These are phyloP conservation scores for Drechmeria coniospora DNA, from an alignment of 2,329 filamentous ascomycete genomes.

Conservation along the genomic window DNA sequence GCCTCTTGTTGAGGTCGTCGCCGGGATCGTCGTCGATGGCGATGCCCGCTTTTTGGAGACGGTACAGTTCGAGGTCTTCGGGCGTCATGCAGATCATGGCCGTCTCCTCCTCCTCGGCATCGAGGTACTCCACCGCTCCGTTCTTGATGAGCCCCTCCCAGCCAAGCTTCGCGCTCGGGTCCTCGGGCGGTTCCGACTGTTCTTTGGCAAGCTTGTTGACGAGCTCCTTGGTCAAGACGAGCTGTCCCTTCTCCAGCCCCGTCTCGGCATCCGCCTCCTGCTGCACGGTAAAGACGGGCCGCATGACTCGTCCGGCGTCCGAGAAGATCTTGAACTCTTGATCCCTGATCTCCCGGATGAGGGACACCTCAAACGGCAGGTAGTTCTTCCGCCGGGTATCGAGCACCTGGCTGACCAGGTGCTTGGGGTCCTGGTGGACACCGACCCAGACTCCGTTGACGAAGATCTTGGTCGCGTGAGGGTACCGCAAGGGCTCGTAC, in stretches of 20 bases:
- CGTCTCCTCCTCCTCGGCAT: constrained; percentile 96
- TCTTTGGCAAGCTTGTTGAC: constrained; percentile 58
- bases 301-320: constrained; percentile 86
- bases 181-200: constrained; percentile 49
- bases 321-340: constrained; percentile 98
- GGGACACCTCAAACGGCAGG: constrained; percentile 81
- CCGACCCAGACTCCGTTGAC: constrained; percentile 98
- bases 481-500: constrained; percentile 72
- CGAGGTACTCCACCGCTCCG: constrained; percentile 87
- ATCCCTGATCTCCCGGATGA: constrained; percentile 92
- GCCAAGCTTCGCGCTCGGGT: constrained; percentile 52
- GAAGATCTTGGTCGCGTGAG: constrained; percentile 93
- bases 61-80: constrained; percentile 73
- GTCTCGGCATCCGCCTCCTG: constrained; percentile 63
- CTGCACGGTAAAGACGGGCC: constrained; percentile 86
- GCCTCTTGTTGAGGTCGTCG: constrained; percentile 63
- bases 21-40: constrained; percentile 43
- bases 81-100: constrained; percentile 99
- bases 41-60: constrained; percentile 52
- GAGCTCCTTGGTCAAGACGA: constrained; percentile 75
- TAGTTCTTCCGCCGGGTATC: constrained; percentile 65
- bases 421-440: constrained; percentile 76
- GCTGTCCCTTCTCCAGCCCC: constrained; percentile 42
- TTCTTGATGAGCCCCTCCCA: constrained; percentile 76
- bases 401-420: constrained; percentile 66